phyloP scores from a whole-genome alignment of 345 rosid genomes.

The Excoecaria agallocha region DNA sequence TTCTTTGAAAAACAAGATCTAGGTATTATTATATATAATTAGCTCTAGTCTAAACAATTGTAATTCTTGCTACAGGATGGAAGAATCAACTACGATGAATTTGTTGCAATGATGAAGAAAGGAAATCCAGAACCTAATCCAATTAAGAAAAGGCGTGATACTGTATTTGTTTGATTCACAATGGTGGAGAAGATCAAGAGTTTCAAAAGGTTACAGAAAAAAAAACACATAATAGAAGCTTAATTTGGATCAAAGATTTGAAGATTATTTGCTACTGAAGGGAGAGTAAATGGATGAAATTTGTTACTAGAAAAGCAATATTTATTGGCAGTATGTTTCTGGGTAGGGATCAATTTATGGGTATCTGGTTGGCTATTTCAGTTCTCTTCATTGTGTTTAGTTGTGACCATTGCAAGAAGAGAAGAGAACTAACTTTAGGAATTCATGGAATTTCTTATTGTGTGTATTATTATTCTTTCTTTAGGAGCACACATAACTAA shows the following conservation, averaged over 20 bases:
- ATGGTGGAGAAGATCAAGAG: not conserved
- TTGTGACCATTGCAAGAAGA: not conserved
- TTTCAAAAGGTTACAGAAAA: not conserved
- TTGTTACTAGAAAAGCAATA: not conserved
- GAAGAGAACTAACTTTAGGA: slow-evolving; percentile 1
- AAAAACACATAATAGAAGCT: not conserved
- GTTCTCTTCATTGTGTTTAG: not conserved
- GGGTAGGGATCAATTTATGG: not conserved
- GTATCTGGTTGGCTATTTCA: not conserved
- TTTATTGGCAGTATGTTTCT: not conserved
- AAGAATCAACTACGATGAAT: slow-evolving; percentile 88
- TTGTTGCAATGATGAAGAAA: slow-evolving; percentile 97
- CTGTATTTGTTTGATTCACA: slow-evolving; percentile 14
- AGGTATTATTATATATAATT: too few relatives aligned
- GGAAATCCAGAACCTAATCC: slow-evolving; percentile 81
- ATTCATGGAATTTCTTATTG: not conserved
- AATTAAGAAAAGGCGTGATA: slow-evolving; percentile 77
- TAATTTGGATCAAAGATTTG: not conserved
- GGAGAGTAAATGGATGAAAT: not conserved
- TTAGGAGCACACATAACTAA: not conserved
- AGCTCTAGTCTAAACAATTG: not conserved
- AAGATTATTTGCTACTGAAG: not conserved
- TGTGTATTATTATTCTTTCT: not conserved
- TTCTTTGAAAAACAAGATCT: too few relatives aligned
- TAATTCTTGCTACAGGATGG: slow-evolving; percentile 55